Evolutionary conservation across 768 basidiomycete species (phyloP), one percentile per base, ranked within the genome.

Genomic region (Lentinus tigrinus): DNA sequence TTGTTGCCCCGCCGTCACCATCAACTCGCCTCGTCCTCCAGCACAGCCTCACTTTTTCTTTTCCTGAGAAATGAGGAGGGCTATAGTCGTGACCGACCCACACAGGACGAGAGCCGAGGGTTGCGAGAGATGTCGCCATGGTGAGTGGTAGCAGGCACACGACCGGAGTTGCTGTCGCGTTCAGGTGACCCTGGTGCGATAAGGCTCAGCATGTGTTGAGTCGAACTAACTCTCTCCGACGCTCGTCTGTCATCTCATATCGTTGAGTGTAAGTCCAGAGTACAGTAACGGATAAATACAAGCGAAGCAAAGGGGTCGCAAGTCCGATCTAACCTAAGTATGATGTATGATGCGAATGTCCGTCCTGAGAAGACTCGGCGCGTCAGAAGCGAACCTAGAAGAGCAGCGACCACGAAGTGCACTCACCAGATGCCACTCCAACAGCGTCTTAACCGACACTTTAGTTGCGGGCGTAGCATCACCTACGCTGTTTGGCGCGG

Each of bases 401-500:
- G 47, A 14, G 16, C 52, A 16, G 10, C 24, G 50, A 23, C 14
- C 13, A 31, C 34, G 23, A 24, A 54, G 13, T 24, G 17, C 36
- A 39, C 54, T 40, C 44, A 56, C 55, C 60, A 40, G 19, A 24
- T 54, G 31, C 37, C 38, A 47, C 14, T 37, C 50, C 47, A 24
- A 44, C 17, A 36, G 37, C 43, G 16, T 48, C 51, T 27, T 40
- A 27, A 17, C 37, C 23, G 44, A 36, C 52, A 34, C 60, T 40
- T 46, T 34, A 28, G 23, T 39, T 31, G 17, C 39, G 19, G 40
- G 34, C 47, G 40, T 11, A 24, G n/a, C 14, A 52, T 66, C 56
- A 70, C 43, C 67, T 63, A 40, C 63, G 63, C 58, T 67, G 65
- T 74, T 85, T 88, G 26, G 85, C 87, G 42, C 75, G 71, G 55